phyloP scores from a whole-genome alignment of 2,329 filamentous ascomycete species.

The Clarireedia homoeocarpa region DNA sequence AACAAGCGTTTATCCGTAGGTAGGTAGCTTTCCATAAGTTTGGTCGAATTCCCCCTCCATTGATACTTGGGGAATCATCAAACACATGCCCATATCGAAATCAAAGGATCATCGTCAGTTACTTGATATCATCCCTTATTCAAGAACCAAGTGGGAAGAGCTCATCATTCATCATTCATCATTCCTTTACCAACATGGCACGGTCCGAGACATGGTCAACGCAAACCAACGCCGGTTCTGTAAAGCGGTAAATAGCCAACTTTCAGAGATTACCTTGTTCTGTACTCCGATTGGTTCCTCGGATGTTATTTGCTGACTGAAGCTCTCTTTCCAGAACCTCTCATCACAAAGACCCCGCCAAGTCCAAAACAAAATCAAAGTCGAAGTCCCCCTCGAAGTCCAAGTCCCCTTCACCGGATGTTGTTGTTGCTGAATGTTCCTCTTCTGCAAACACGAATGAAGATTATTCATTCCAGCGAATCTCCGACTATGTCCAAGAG shows the following conservation, averaged over 20 bases:
- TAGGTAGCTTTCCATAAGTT: too few species aligned
- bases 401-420: too few species aligned
- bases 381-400: neutral
- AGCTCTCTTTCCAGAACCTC: neutral
- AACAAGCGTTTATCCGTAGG: too few species aligned
- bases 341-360: neutral
- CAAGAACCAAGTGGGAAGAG: too few species aligned
- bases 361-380: neutral
- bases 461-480: neutral
- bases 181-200: neutral
- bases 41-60: too few species aligned
- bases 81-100: too few species aligned
- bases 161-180: too few species aligned
- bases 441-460: neutral
- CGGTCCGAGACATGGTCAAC: slow-evolving; percentile 1
- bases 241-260: neutral
- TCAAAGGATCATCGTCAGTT: too few species aligned
- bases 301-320: neutral
- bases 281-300: neutral
- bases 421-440: too few species aligned
- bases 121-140: too few species aligned
- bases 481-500: neutral
- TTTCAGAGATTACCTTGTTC: too few species aligned
- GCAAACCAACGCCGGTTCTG: neutral
- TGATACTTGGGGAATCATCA: too few species aligned